A percentile compares a stretch with the other conserved stretches of the same genome.
These are phyloP conservation scores for Monilinia fructicola DNA, from an alignment of 2,329 filamentous ascomycete genomes.

Conservation along the genomic window DNA sequence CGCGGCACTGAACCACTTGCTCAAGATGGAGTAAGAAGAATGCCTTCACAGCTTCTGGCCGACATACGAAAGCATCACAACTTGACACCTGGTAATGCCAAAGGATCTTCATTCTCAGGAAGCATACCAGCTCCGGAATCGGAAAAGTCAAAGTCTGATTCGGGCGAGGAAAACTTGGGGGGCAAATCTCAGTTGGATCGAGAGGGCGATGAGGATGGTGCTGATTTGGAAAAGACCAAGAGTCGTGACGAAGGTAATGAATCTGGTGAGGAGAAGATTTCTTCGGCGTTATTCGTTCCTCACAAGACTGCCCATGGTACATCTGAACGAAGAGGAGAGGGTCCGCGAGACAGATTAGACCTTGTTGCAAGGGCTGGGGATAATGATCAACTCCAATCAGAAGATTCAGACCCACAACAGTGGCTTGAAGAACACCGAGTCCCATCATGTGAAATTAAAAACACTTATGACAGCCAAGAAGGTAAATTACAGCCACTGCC, in stretches of 20 bases:
- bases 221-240: slow-evolving; percentile 28
- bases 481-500: slow-evolving; percentile 24
- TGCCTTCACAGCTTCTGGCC: slow-evolving; percentile 38
- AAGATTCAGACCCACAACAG: slow-evolving; percentile 38
- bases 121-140: slow-evolving; percentile 39
- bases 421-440: slow-evolving; percentile 41
- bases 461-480: slow-evolving; percentile 30
- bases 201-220: slow-evolving; percentile 45
- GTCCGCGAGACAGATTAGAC: slow-evolving; percentile 24
- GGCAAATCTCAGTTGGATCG: slow-evolving; percentile 18
- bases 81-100: slow-evolving; percentile 36
- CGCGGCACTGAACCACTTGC: slow-evolving; percentile 29
- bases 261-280: slow-evolving; percentile 81
- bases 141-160: slow-evolving; percentile 31
- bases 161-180: slow-evolving; percentile 15
- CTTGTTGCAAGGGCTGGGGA: slow-evolving; percentile 20
- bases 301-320: slow-evolving; percentile 59
- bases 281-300: slow-evolving; percentile 79
- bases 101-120: slow-evolving; percentile 39
- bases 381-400: slow-evolving; percentile 25
- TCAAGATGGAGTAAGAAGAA: slow-evolving; percentile 30
- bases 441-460: slow-evolving; percentile 42
- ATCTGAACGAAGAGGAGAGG: slow-evolving; percentile 39
- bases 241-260: slow-evolving; percentile 50
- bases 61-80: slow-evolving; percentile 41